Base-by-base conservation (phyloP, 2,329 filamentous ascomycete species). In the Clonostachys rhizophaga region DNA sequence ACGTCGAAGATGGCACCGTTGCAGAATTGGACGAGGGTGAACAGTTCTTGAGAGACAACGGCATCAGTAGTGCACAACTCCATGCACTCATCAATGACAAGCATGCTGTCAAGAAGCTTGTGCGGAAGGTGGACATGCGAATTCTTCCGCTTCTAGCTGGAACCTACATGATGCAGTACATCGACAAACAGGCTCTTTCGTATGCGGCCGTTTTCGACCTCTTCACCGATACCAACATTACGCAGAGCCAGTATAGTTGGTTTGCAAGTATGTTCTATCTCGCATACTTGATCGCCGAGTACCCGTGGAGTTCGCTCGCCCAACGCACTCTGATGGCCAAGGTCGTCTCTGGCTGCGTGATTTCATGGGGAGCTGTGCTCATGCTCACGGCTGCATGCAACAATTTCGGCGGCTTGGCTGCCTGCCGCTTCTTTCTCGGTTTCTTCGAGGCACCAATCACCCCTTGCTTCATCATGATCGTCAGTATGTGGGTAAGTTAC, bases 151-250 rank as follows among this genome's bases (percentile, higher is more conserved):
- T 81, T 6, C 68, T 82, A 4, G 69, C 67, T 36, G 68, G 69
- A 1, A 77, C 74, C 0, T 78, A 71, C 43, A 59, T 74, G 4
- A 62, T 81, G 6, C 77, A 81, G 51, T 79, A 76, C 50, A 74
- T 79, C 54, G 76, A 80, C 58, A 82, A 81, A 59, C 70, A 75
- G 50, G 72, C 76, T 1, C 61, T 80, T 6, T 69, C 69, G 1
- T 81, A 80, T 55, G 69, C 72, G 1, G 76, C 77, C 3, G 74
- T 81, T 1, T 81, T 80, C 49, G 78, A 81, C 43, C 62, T 81
- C 0, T 73, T 79, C 50, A 59, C 62, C 12, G 68, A 69, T 18
- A 77, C 76, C 0, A 61, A 68, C 16, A 77, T 79, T 53, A 68
- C 60, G 2, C 57, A 64, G 13, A 62, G 63, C 2, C 61, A 79